phyloP scores from a whole-genome alignment of 345 rosid genomes.

The Brassica napus region Da-Ae NC_063446.1:16378501-16379000 shows the following conservation, averaged over 20 bases:
- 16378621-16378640: conserved; percentile 51
- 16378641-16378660: conserved; percentile 84
- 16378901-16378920: conserved; percentile 82
- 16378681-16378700: conserved; percentile 88
- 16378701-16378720: conserved; percentile 95
- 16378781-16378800: background rate
- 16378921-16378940: conserved; percentile 93
- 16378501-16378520: conserved; percentile 61
- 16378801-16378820: conserved; percentile 25
- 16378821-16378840: conserved; percentile 77
- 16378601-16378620: conserved; percentile 62
- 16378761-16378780: background rate
- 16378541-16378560: conserved; percentile 57
- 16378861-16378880: conserved; percentile 90
- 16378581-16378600: conserved; percentile 56
- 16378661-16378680: conserved; percentile 67
- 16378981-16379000: conserved; percentile 72
- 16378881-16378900: conserved; percentile 78
- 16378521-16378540: conserved; percentile 59
- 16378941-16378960: conserved; percentile 88
- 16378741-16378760: background rate
- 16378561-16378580: conserved; percentile 47
- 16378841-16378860: conserved; percentile 94
- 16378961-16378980: conserved; percentile 78
- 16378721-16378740: conserved; percentile 82